These are phyloP conservation scores for Fraxinus americana DNA, from an alignment of 257 asterid species.

Conservation along the genomic window DNA sequence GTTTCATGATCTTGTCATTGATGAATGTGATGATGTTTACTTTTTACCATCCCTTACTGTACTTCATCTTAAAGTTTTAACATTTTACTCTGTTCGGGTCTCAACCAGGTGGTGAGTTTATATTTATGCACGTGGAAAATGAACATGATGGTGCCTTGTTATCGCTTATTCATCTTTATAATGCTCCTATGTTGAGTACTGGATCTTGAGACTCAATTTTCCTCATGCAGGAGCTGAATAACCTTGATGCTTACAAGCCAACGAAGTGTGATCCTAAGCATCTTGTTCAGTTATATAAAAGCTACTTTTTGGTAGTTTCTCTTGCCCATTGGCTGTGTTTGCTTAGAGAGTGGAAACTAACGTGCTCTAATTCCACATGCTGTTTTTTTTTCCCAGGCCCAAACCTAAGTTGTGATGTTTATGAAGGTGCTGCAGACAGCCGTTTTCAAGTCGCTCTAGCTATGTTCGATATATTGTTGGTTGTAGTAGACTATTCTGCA, in stretches of 20 bases:
- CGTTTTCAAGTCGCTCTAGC: neutral
- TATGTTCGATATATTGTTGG: neutral
- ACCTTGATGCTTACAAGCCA: conserved; percentile 50
- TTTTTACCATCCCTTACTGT: neutral
- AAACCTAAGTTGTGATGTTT: conserved; percentile 14
- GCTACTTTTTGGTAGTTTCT: conserved; percentile 32
- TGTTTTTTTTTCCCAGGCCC: conserved; percentile 29
- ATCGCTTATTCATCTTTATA: neutral
- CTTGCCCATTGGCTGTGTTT: neutral
- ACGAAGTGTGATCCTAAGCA: conserved; percentile 39
- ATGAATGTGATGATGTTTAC: neutral
- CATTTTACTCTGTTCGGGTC: neutral
- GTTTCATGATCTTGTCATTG: neutral
- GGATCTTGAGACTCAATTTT: conserved; percentile 2
- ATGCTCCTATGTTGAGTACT: neutral
- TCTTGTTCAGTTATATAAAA: conserved; percentile 19
- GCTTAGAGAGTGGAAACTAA: neutral
- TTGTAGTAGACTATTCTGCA: neutral
- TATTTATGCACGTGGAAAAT: neutral
- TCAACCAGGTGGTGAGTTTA: neutral
- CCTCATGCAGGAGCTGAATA: conserved; percentile 47
- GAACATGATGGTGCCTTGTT: neutral
- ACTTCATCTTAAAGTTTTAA: neutral
- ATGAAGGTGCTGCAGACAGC: neutral
- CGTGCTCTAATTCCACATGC: neutral